Evolutionary conservation across 2,329 filamentous ascomycete genomes (phyloP).

Genomic region (Bipolaris oryzae): DNA sequence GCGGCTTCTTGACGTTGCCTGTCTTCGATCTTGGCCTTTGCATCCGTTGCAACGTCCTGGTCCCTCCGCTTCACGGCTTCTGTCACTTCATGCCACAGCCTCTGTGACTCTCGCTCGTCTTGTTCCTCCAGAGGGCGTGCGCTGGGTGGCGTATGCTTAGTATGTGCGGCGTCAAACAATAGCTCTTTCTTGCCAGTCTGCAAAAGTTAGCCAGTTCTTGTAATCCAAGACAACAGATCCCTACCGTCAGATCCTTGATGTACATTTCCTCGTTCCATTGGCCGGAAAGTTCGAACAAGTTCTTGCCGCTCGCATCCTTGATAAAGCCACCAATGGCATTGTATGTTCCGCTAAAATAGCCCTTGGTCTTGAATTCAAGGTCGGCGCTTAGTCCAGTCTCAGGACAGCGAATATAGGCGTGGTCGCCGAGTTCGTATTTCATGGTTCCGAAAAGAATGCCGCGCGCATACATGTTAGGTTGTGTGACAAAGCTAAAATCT

Average conservation of each 20-base stretch:
- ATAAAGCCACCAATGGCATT: slow-evolving; percentile 93
- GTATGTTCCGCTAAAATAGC: slow-evolving; percentile 94
- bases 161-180: slow-evolving; percentile 83
- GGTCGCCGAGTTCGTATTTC: slow-evolving; percentile 98
- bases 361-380: slow-evolving; percentile 98
- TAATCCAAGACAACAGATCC: slow-evolving; percentile 31
- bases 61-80: slow-evolving; percentile 83
- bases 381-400: slow-evolving; percentile 86
- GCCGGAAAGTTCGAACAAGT: slow-evolving; percentile 86
- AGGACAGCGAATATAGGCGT: slow-evolving; percentile 89
- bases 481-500: slow-evolving; percentile 77
- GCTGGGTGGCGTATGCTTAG: slow-evolving; percentile 75
- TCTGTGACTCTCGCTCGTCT: slow-evolving; percentile 86
- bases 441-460: slow-evolving; percentile 98
- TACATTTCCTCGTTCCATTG: slow-evolving; percentile 95
- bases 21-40: slow-evolving; percentile 96
- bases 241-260: slow-evolving; percentile 79
- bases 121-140: slow-evolving; percentile 84
- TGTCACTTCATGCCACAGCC: slow-evolving; percentile 81
- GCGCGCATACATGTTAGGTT: slow-evolving; percentile 98
- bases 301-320: slow-evolving; percentile 83
- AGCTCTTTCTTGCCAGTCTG: slow-evolving; percentile 88
- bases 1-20: slow-evolving; percentile 88
- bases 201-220: slow-evolving; percentile 1
- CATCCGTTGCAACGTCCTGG: slow-evolving; percentile 87